A percentile compares a stretch with the other conserved stretches of the same genome.
Conservation (phyloP, 192 early-diverging fungal genomes). For the Podila epigama region DNA sequence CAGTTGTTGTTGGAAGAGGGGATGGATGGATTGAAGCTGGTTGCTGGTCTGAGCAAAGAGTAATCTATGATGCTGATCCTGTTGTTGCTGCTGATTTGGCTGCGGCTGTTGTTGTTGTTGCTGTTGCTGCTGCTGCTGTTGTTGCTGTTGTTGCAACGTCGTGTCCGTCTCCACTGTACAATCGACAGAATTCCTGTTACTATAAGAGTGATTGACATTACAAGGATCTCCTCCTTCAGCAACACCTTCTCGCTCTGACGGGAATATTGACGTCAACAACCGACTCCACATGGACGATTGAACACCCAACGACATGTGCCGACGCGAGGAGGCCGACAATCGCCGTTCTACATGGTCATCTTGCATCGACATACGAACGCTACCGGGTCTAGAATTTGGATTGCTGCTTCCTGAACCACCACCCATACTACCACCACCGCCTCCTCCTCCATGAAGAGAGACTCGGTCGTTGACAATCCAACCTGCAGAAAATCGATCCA, state of each 20-base stretch:
- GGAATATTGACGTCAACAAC: conserved; percentile 27
- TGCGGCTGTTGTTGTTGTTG: too few relatives aligned
- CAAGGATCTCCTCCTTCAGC: background rate
- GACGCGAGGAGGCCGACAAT: background rate
- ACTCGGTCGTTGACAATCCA: conserved; percentile 13
- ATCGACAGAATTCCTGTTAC: background rate
- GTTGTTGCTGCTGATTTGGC: too few relatives aligned
- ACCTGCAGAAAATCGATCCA: conserved; percentile 30
- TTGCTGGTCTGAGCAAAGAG: conserved; percentile 14
- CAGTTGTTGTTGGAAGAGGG: conserved; percentile 28
- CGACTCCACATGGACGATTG: conserved; percentile 35
- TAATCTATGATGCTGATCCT: conserved; percentile 12
- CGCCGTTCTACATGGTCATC: background rate
- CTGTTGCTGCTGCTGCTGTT: too few relatives aligned
- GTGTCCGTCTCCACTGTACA: background rate
- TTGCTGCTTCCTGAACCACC: background rate
- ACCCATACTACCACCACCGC: too few relatives aligned
- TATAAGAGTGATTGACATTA: too few relatives aligned
- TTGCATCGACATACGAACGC: background rate
- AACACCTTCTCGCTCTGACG: background rate
- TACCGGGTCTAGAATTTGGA: background rate
- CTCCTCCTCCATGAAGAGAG: too few relatives aligned
- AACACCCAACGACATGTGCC: conserved; percentile 15
- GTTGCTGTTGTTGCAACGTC: too few relatives aligned
- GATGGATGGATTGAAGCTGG: conserved; percentile 9